Evolutionary conservation across 805 yeast species (phyloP), one percentile per base, ranked within the genome.

Genomic region (Kodamaea sagamina): DNA sequence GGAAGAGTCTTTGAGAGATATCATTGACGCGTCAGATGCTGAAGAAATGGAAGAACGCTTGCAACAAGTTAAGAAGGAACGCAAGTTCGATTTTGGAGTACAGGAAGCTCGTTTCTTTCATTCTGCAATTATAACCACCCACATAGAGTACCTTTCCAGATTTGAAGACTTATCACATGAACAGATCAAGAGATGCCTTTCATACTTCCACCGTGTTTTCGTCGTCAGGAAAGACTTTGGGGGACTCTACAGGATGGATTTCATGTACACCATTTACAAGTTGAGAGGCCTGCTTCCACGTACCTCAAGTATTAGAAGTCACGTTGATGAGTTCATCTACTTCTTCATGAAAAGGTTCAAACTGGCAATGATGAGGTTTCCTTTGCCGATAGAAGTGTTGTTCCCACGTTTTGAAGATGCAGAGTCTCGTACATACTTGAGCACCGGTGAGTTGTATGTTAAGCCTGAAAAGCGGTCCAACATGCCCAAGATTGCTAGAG

Each of bases 171-270:
- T 90, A 26, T 62, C 74, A 1, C 79, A 79, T 42, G 71, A 65
- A 9, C 82, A 81, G 38, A 65, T 92, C 35, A 82, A 81, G 50
- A 72, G 75, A 37, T 81, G 84, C 8, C 57, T 93, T 6, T 69
- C 84, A 0, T 92, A 78, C 55, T 81, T 89, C 55, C 88, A 86
- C 55, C 69, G 86, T 22, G 62, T 88, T 1, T 80, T 89, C 50
- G 81, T 84, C 37, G 53, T 63, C 2, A 72, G 79, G 37, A 74
- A 79, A 31, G 83, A 85, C 44, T 74, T 72, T 39, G 79, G 81
- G 32, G 68, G 81, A 0, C 60, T 86, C 25, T 82, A 74, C 53
- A 68, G 96, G 39, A 57, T 93, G 25, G 97, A 90, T 58, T 80
- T 93, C 56, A 76, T 92, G 75, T 53, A 75, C 19, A 65, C 85